A percentile compares a stretch with the other conserved stretches of the same genome.
Evolutionary conservation across 345 rosid species (phyloP).

Genomic region (Cardiospermum halicacabum): DNA sequence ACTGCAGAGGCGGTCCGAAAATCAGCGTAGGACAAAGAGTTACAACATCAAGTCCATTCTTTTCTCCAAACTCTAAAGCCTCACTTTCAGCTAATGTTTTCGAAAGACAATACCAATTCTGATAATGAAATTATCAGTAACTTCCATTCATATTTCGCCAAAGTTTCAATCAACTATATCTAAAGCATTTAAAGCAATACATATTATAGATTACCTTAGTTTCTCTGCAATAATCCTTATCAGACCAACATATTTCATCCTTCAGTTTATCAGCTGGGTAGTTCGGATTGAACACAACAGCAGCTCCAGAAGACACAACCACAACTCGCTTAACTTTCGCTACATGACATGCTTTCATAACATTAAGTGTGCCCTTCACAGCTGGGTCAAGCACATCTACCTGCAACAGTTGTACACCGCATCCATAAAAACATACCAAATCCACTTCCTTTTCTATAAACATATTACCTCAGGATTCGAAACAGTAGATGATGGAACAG

Average conservation of each 20-base stretch:
- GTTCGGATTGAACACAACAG: conserved; percentile 44
- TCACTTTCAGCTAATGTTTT: conserved; percentile 71
- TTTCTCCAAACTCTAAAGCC: conserved; percentile 58
- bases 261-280: conserved; percentile 44
- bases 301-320: conserved; percentile 53
- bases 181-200: too few relatives aligned
- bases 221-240: conserved; percentile 42
- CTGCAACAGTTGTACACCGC: conserved; percentile 13
- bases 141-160: too few relatives aligned
- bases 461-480: conserved; percentile 37
- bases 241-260: conserved; percentile 70
- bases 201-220: conserved; percentile 32
- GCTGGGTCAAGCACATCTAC: conserved; percentile 58
- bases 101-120: conserved; percentile 70
- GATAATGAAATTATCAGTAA: too few relatives aligned
- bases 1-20: conserved; percentile 55
- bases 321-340: conserved; percentile 57
- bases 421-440: too few relatives aligned
- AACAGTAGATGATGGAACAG: conserved; percentile 42
- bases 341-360: conserved; percentile 55
- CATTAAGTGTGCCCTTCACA: conserved; percentile 63
- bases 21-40: conserved; percentile 49
- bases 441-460: too few relatives aligned
- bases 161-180: too few relatives aligned
- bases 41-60: conserved; percentile 48